phyloP scores from a whole-genome alignment of 441 rosid genomes.

The Biscutella auriculata region DNA sequence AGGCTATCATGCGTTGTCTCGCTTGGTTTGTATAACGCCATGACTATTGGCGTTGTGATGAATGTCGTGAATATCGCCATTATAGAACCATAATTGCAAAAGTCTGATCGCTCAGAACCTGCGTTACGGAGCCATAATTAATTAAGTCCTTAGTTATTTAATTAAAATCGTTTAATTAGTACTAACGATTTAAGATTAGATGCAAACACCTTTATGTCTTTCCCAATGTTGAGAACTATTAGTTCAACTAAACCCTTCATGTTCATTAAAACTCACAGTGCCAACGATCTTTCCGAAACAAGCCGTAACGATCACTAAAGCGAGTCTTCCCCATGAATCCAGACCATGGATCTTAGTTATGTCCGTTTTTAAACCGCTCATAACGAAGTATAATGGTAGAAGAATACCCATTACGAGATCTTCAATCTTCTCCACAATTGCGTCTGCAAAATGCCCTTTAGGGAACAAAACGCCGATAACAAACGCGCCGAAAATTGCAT shows the following conservation, averaged over 20 bases:
- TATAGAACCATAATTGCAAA: constrained; percentile 42
- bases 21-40: constrained; percentile 33
- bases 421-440: constrained; percentile 36
- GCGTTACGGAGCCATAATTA: neutral
- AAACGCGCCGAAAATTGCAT: constrained; percentile 40
- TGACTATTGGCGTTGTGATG: constrained; percentile 31
- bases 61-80: constrained; percentile 40
- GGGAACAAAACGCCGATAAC: constrained; percentile 29
- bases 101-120: constrained; percentile 38
- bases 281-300: constrained; percentile 35
- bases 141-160: neutral
- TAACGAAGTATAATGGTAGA: constrained; percentile 34
- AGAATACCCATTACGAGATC: constrained; percentile 37
- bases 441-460: constrained; percentile 30
- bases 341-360: constrained; percentile 23
- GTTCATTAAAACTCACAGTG: constrained; percentile 38
- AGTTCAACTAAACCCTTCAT: constrained; percentile 39
- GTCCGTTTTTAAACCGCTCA: constrained; percentile 38
- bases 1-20: too few relatives aligned
- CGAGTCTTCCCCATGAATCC: constrained; percentile 36
- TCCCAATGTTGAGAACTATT: constrained; percentile 40
- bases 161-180: neutral
- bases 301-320: constrained; percentile 29
- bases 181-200: neutral
- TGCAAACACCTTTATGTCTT: constrained; percentile 30